Conservation (phyloP, 306 rosid species). For the Parietaria judaica region DNA sequence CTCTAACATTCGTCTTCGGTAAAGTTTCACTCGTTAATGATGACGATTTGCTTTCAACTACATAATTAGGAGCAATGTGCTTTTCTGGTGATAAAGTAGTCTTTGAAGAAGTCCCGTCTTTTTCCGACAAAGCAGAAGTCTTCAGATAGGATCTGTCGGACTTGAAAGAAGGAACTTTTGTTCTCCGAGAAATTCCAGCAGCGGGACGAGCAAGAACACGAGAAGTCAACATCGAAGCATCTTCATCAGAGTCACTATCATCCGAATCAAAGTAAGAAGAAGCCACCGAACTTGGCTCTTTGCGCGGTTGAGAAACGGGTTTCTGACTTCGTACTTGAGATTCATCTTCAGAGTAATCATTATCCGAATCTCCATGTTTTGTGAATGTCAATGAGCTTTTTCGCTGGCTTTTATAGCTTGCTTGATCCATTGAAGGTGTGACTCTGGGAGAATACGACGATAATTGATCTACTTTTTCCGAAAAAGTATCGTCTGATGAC, state of each 20-base stretch:
- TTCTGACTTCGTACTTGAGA: conserved; percentile 26
- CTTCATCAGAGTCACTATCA: conserved; percentile 44
- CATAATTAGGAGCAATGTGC: not conserved
- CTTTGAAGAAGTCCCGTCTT: conserved; percentile 9
- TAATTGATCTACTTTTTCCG: conserved; percentile 31
- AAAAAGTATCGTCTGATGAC: conserved; percentile 21
- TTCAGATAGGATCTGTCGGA: conserved; percentile 26
- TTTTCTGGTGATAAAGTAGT: not conserved
- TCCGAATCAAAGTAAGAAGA: conserved; percentile 43
- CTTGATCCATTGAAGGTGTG: conserved; percentile 35
- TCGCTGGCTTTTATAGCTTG: conserved; percentile 22
- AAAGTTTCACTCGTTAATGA: not conserved
- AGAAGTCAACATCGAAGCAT: conserved; percentile 32
- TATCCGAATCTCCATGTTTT: conserved; percentile 29
- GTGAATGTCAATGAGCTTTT: conserved; percentile 3
- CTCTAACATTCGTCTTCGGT: conserved; percentile 1
- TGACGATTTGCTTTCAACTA: conserved; percentile 18
- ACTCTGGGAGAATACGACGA: conserved; percentile 20
- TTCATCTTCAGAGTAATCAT: conserved; percentile 22
- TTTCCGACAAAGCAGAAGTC: conserved; percentile 17
- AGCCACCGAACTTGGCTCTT: conserved; percentile 37
- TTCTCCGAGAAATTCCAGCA: conserved; percentile 54
- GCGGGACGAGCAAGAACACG: conserved; percentile 27
- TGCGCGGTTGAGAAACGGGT: conserved; percentile 20
- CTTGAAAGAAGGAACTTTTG: conserved; percentile 36